Evolutionary conservation across 2,329 filamentous ascomycete species (phyloP).

Genomic region (Epichloe baconii): DNA sequence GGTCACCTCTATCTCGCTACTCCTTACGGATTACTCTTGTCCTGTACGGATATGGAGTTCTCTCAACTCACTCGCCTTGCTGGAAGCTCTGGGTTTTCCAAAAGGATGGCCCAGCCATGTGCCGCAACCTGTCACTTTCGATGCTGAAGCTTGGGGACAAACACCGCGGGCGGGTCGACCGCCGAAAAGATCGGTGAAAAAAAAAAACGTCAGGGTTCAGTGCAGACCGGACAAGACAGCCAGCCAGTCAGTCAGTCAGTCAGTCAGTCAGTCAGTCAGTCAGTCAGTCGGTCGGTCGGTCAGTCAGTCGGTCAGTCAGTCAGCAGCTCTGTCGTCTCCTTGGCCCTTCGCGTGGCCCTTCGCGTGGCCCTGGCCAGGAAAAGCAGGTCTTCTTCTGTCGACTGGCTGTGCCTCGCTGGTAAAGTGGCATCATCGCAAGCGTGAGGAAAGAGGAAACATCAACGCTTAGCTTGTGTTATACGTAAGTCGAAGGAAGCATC

Average conservation of each 20-base stretch:
- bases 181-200: slow-evolving; percentile 4
- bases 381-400: background rate
- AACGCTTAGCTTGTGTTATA: slow-evolving; percentile 6
- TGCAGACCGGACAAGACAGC: background rate
- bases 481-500: slow-evolving; percentile 3
- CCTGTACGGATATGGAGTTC: background rate
- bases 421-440: slow-evolving; percentile 1
- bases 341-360: background rate
- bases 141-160: background rate
- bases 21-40: background rate
- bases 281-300: background rate
- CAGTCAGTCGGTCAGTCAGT: background rate
- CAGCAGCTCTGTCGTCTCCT: too few relatives aligned
- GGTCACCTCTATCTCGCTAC: background rate
- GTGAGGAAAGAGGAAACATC: slow-evolving; percentile 18
- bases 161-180: slow-evolving; percentile 1
- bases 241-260: background rate
- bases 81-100: background rate
- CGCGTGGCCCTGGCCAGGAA: background rate
- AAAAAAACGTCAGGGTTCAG: background rate
- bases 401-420: background rate
- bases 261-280: background rate
- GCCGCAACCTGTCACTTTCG: background rate
- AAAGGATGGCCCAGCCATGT: background rate
- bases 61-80: background rate